Base-by-base conservation (phyloP, 441 rosid genomes). In the Pelargonium cotyledonis region DNA sequence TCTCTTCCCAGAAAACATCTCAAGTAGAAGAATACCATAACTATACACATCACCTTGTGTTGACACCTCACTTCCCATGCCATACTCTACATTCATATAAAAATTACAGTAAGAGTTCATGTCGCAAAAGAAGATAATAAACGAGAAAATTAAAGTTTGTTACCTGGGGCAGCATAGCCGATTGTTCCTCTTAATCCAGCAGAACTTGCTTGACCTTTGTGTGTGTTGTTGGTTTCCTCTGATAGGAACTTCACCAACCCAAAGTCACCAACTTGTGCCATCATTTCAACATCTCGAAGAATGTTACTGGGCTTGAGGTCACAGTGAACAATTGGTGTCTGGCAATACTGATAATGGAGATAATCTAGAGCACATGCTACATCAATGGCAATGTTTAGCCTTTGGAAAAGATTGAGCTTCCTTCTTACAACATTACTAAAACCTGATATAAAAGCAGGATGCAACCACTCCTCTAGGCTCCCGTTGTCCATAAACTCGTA, bases 161-260 rank as follows among this genome's bases (percentile, higher is more conserved):
- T 53, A 65, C 73, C 73, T 18, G 73, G 73, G 18, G 73, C 51
- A 9, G 62, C 68, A 38, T 49, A 49, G 1, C 57, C 57, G 0
- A 49, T 5, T 0, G 57, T 8, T 49, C 68, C 68, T 40, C 19
- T 0, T 1, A 63, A 12, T 19, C 51, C 63, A 51, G 65, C 0
- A 7, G n/a, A n/a, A n/a, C n/a, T n/a, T n/a, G n/a, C n/a, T n/a
- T 71, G 73, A 21, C 9, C 26, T 0, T 2, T 0, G 0, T 0
- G 4, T 6, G 65, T 7, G 15, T 12, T 29, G 15, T 38, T 43
- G 0, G 0, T 40, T 9, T 1, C 11, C 0, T 26, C 35, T 0
- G 12, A 0, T 7, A 71, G 9, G n/a, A 53, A 64, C 44, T 61
- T 71, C 5, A 49, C 64, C 0, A 65, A 60, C 19, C 69, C 73